Percentiles rank a stretch among this genome's conserved stretches.
Evolutionary conservation across 179 eudicot species (phyloP).

Genomic region (Beta lomatogona): DNA sequence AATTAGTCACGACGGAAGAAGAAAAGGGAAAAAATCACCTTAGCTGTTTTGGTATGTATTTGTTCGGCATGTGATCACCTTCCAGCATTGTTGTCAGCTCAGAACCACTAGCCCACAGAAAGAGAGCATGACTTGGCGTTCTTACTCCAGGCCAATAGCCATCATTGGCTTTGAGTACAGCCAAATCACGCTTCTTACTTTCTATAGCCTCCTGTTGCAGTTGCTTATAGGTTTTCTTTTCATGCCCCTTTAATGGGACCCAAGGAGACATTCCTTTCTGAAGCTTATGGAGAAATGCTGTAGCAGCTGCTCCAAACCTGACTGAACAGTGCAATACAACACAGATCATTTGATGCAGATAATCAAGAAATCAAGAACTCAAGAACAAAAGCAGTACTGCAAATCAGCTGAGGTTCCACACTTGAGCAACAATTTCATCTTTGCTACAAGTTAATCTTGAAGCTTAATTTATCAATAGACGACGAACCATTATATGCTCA

Average conservation of each 20-base stretch:
- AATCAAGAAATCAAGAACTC: neutral
- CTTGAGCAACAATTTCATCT: neutral
- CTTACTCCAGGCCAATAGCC: slow-evolving; percentile 94
- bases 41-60: slow-evolving; percentile 74
- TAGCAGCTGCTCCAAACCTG: slow-evolving; percentile 86
- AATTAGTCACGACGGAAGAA: neutral
- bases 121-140: slow-evolving; percentile 80
- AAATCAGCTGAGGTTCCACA: slow-evolving; percentile 5
- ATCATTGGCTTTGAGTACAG: slow-evolving; percentile 79
- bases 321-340: slow-evolving; percentile 45
- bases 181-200: slow-evolving; percentile 82
- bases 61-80: slow-evolving; percentile 92
- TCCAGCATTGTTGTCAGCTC: slow-evolving; percentile 78
- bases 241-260: slow-evolving; percentile 84
- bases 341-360: neutral
- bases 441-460: neutral
- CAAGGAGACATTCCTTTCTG: slow-evolving; percentile 84
- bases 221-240: slow-evolving; percentile 77
- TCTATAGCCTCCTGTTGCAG: slow-evolving; percentile 86
- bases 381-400: neutral
- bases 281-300: slow-evolving; percentile 79
- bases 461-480: neutral
- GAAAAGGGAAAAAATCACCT: slow-evolving; percentile 43
- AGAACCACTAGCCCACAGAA: slow-evolving; percentile 96
- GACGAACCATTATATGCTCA: neutral